phyloP scores from a whole-genome alignment of 164 flowering plant genomes.

The Warburgia ugandensis region DNA sequence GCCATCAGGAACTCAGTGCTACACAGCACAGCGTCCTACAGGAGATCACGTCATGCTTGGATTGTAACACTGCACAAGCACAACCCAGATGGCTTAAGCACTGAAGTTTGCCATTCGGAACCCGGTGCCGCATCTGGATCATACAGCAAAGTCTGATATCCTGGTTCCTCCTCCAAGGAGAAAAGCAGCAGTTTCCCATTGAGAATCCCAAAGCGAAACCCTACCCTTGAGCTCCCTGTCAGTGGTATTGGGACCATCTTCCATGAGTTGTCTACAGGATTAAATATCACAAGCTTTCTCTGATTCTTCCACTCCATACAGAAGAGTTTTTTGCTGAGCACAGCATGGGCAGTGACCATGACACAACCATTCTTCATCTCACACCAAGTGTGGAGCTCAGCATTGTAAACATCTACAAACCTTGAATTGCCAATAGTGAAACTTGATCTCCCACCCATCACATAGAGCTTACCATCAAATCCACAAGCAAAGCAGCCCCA shows the following conservation, averaged over 20 bases:
- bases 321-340: slow-evolving; percentile 63
- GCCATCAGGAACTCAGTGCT: too few relatives aligned
- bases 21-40: too few relatives aligned
- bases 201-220: slow-evolving; percentile 71
- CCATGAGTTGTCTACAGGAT: slow-evolving; percentile 66
- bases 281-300: slow-evolving; percentile 56
- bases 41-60: slow-evolving; percentile 69
- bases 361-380: slow-evolving; percentile 93
- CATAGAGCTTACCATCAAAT: slow-evolving; percentile 75
- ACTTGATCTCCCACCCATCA: slow-evolving; percentile 93
- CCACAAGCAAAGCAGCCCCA: slow-evolving; percentile 86
- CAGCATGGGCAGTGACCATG: slow-evolving; percentile 96
- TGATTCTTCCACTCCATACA: slow-evolving; percentile 98
- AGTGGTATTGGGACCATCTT: slow-evolving; percentile 70
- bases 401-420: slow-evolving; percentile 71
- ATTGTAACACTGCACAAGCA: slow-evolving; percentile 80
- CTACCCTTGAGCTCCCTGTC: slow-evolving; percentile 64
- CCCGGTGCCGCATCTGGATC: slow-evolving; percentile 78
- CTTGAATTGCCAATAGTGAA: slow-evolving; percentile 88
- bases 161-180: slow-evolving; percentile 45
- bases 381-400: slow-evolving; percentile 59
- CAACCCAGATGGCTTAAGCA: slow-evolving; percentile 50
- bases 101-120: slow-evolving; percentile 66
- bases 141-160: slow-evolving; percentile 38
- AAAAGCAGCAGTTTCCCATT: slow-evolving; percentile 73